Evolutionary conservation across 306 rosid genomes (phyloP), one percentile per base, ranked within the genome.

Genomic region (Corylus heterophylla): DNA sequence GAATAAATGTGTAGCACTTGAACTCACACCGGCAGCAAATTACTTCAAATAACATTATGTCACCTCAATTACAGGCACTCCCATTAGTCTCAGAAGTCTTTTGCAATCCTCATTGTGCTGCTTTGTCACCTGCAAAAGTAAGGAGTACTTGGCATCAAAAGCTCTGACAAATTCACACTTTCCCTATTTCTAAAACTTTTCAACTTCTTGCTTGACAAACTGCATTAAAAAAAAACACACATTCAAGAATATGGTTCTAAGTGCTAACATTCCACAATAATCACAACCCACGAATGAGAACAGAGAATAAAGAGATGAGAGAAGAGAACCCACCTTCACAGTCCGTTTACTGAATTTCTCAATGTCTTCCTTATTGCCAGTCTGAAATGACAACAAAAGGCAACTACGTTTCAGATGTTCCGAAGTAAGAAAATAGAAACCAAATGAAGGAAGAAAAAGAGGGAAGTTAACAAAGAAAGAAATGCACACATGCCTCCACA

Each of bases 51-150:
- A 77, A 68, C 73, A 27, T 71, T 71, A 85, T 12, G 62, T 85
- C 78, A 95, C 98, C 98, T 95, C 98, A 74, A 95, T 82, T 35
- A 95, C 98, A 12, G 98, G 97, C 78, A 95, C 98, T 63, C 98
- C 98, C 98, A 91, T 95, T 79, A 95, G 98, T 86, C 92, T 91
- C 73, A 92, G 75, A 75, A 95, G 97, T 77, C 56, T 89, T 90
- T 88, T 89, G 88, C 98, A 95, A 80, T 92, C 97, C 1, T 95
- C 98, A 87, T 95, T 95, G 87, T 95, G 98, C 85, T 88, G 98
- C 85, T 89, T 91, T 54, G 98, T 94, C 80, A 94, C 98, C 97
- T 94, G 80, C 81, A 79, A 85, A 75, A 50, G 77, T 29, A 80
- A 80, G 52, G 50, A 73, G 48, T 8, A 61, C 72, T 77, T 59